phyloP scores from a whole-genome alignment of 371 early-diverging fungal species.

The Mortierella sp. region DNA sequence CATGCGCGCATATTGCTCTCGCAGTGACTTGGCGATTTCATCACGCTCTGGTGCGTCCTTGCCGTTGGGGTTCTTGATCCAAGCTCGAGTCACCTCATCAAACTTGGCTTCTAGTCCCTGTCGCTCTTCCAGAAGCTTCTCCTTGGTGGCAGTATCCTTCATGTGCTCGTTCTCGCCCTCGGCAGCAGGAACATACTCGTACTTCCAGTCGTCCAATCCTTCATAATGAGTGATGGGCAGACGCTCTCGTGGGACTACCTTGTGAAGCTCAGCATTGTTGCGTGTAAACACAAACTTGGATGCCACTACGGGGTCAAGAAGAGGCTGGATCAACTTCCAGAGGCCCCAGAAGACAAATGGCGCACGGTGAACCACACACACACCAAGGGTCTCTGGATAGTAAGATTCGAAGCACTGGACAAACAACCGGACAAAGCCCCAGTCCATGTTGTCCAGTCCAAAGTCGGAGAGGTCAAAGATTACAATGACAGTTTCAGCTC shows the following conservation, averaged over 20 bases:
- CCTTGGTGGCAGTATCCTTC: constrained; percentile 31
- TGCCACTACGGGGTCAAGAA: constrained; percentile 91
- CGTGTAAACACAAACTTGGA: constrained; percentile 84
- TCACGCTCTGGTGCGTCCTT: constrained; percentile 31
- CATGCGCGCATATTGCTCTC: constrained; percentile 42
- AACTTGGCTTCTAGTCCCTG: constrained; percentile 31
- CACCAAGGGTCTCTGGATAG: constrained; percentile 91
- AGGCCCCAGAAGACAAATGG: constrained; percentile 91
- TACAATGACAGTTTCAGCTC: constrained; percentile 76
- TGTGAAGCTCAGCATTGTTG: constrained; percentile 64
- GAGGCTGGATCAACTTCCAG: constrained; percentile 79
- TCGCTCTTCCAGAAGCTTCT: constrained; percentile 32
- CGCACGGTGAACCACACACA: constrained; percentile 80
- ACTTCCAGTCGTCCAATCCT: constrained; percentile 53
- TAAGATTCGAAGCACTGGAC: constrained; percentile 83
- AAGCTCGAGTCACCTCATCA: constrained; percentile 31
- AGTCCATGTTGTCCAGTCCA: constrained; percentile 86
- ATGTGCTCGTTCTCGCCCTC: constrained; percentile 40
- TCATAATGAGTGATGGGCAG: constrained; percentile 44
- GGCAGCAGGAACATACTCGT: constrained; percentile 44
- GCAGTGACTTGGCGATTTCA: constrained; percentile 28
- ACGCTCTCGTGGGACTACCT: constrained; percentile 64
- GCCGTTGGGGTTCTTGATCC: constrained; percentile 34
- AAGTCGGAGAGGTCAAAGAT: constrained; percentile 89
- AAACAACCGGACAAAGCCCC: constrained; percentile 82